phyloP scores from a whole-genome alignment of 495 filamentous ascomycete species.

The Aspergillus nanangensis region DNA sequence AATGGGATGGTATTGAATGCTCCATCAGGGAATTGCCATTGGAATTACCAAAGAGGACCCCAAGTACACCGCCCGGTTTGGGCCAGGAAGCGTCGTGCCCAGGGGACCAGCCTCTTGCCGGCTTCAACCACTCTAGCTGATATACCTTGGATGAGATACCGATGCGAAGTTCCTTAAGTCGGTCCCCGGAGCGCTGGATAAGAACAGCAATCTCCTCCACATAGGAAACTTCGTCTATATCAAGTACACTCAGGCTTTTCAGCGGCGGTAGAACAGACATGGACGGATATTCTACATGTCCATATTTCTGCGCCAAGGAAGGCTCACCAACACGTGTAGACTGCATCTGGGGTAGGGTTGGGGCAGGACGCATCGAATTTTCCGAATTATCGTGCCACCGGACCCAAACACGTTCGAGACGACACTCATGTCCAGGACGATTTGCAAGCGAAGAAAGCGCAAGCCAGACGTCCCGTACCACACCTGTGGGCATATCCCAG shows the following conservation, averaged over 20 bases:
- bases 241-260: conserved; percentile 75
- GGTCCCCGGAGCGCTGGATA: conserved; percentile 65
- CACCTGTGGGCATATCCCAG: conserved; percentile 96
- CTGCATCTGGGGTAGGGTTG: conserved; percentile 17
- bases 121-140: conserved; percentile 52
- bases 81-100: conserved; percentile 27
- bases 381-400: conserved; percentile 83
- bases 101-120: conserved; percentile 32
- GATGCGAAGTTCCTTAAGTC: conserved; percentile 71
- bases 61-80: conserved; percentile 58
- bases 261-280: conserved; percentile 81
- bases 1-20: not conserved
- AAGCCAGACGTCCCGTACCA: conserved; percentile 82
- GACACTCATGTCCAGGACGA: conserved; percentile 55
- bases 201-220: conserved; percentile 84
- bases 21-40: not conserved
- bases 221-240: conserved; percentile 86
- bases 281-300: conserved; percentile 73
- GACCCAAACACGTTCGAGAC: conserved; percentile 78
- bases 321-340: conserved; percentile 5
- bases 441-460: conserved; percentile 72
- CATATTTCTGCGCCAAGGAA: conserved; percentile 32
- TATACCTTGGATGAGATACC: conserved; percentile 65
- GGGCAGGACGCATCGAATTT: conserved; percentile 27
- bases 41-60: conserved; percentile 10